Base-by-base conservation (phyloP, 176 grass and related monocot species). In the Oryza australiensis region DNA sequence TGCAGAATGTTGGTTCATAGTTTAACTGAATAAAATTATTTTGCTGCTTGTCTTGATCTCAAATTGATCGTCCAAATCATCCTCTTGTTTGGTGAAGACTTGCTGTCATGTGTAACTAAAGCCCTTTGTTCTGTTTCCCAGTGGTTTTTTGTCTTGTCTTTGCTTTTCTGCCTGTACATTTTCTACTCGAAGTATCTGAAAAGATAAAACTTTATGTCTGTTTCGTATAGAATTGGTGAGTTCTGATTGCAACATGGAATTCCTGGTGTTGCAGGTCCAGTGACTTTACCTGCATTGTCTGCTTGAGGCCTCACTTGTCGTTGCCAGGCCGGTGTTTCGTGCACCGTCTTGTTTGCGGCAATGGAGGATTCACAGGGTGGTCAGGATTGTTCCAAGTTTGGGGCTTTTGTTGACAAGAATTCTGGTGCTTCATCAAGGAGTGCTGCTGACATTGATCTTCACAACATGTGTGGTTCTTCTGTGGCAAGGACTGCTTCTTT, bases 251-350 rank as follows among this genome's bases (percentile, higher is more conserved):
- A 64, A 57, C 33, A 64, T 70, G 48, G 72, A 74, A 37, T 78
- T 43, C 48, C 27, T 68, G 65, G 22, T 82, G 74, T 30, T 79
- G 68, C 73, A 89, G 86, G 79, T 53, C 34, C 43, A 42, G 64
- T 86, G 27, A 74, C 12, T 62, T 34, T 70, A 67, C 83, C 79
- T 86, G 79, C 90, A 86, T 92, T 88, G 83, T 75, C 29, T 30
- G 70, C 62, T 89, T 66, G 73, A 77, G 41, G 29, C 3, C 11
- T 12, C 26, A 6, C 27, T 15, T 0, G 22, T 32, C 9, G 12
- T 30, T 35, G 0, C 13, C 35, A 29, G 30, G 30, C 29, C 6
- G 7, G 29, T 43, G 70, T 64, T 53, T 35, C 7, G 12, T 9
- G 33, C 13, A 78, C 42, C 68, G 14, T 78, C 76, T 53, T 60